These are phyloP conservation scores for Cornus kousa DNA, from an alignment of 148 eudicot genomes.

Conservation along the genomic window DNA sequence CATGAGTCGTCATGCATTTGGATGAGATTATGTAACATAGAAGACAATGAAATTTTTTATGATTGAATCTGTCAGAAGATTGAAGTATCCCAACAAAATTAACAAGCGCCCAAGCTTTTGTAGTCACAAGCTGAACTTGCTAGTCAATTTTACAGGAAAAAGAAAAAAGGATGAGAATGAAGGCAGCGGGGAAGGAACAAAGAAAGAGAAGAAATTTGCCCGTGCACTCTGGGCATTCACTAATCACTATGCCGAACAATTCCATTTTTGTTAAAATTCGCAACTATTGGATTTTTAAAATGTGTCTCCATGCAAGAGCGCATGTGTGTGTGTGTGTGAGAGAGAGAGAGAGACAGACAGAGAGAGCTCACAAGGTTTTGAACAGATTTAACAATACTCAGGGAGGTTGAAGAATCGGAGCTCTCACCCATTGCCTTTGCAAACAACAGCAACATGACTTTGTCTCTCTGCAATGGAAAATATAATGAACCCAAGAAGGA, in stretches of 20 bases:
- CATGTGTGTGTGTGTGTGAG: background rate
- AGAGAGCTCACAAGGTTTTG: constrained; percentile 71
- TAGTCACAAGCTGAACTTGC: background rate
- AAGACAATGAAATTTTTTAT: too few relatives aligned
- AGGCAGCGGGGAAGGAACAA: too few relatives aligned
- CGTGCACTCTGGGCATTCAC: background rate
- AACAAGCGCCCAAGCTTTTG: background rate
- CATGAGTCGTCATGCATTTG: too few relatives aligned
- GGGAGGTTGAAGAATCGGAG: constrained; percentile 70
- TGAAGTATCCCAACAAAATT: too few relatives aligned
- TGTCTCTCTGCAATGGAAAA: constrained; percentile 42
- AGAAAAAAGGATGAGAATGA: too few relatives aligned
- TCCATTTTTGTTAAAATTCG: background rate
- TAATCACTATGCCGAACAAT: background rate
- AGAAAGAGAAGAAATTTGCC: background rate
- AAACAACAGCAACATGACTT: constrained; percentile 28
- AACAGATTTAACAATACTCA: constrained; percentile 58
- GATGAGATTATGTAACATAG: too few relatives aligned
- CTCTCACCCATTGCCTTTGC: constrained; percentile 71
- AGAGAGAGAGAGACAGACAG: background rate
- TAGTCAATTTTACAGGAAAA: too few relatives aligned
- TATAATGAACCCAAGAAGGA: background rate
- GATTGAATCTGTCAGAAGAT: too few relatives aligned
- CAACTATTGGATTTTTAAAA: too few relatives aligned
- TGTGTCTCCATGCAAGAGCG: background rate